Evolutionary conservation across 2,329 filamentous ascomycete genomes (phyloP), one percentile per base, ranked within the genome.

Genomic region (Claviceps humidiphila): DNA sequence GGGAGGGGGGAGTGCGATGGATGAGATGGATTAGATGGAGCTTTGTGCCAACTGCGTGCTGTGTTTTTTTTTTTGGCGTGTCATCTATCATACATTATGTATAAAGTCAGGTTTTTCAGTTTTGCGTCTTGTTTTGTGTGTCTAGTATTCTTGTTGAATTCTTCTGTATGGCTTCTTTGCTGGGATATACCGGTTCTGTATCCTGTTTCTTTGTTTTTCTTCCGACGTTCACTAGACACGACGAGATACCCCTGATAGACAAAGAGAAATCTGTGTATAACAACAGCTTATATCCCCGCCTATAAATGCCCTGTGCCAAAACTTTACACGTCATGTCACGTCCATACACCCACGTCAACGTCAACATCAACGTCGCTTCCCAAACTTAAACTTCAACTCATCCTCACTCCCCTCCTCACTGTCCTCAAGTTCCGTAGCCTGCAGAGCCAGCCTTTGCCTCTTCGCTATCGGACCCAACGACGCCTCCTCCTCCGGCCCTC

Each of bases 301-400:
- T 17, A 24, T 4, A 43, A 5, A 34, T 9, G 6, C 48, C 16
- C 22, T 7, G 30, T 43, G 13, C 17, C 22, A 24, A 43, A 43
- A 24, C 20, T 11, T 4, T 4, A 11, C 3, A 34, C 30, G 9
- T 34, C 30, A 11, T 34, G 30, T 11, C 30, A 34, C 30, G 30
- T 1, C 30, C 4, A 11, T 34, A 34, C 30, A 34, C 30, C 26
- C 8, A 14, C 9, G 20, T 7, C 24, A 9, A 38, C 14, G 16
- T 45, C 61, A 74, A 59, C 69, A 69, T 45, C 61, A 74, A 59
- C 69, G 69, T 59, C 76, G 68, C 30, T 71, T 74, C 34, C 75
- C 72, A 60, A 81, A 81, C 51, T 71, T 70, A 59, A 81, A 81
- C 57, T 74, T 73, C 49, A 78, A 68, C 58, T 74, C 77, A 53